Evolutionary conservation across 805 yeast genomes (phyloP).

Genomic region (Saturnispora ahearnii): DNA sequence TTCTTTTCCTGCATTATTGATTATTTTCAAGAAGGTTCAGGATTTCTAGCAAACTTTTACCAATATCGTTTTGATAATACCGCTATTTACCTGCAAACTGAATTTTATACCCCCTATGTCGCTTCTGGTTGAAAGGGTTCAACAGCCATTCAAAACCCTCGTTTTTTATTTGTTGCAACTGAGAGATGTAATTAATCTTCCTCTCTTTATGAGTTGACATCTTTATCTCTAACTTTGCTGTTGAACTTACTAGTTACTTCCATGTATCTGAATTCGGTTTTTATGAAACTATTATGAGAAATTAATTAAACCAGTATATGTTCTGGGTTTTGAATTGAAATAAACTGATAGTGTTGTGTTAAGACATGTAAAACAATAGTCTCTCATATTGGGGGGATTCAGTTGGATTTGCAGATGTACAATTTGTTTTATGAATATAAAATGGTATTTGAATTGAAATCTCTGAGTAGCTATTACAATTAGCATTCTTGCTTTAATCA

Average conservation of each 20-base stretch:
- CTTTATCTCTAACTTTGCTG: constrained; percentile 8
- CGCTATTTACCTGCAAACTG: constrained; percentile 3
- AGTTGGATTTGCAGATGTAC: no score
- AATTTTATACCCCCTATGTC: constrained; percentile 9
- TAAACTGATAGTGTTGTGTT: no score
- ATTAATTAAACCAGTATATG: no score
- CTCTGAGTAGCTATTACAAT: no score
- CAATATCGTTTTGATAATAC: neutral
- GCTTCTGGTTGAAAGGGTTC: constrained; percentile 2
- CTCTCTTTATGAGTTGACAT: constrained; percentile 8
- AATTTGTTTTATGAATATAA: no score
- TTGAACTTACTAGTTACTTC: constrained; percentile 16
- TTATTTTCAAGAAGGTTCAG: neutral
- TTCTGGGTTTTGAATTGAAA: no score
- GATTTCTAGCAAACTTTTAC: neutral
- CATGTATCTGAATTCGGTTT: constrained; percentile 25
- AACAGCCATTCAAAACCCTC: constrained; percentile 6
- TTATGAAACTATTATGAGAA: constrained; percentile 14
- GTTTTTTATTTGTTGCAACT: constrained; percentile 1
- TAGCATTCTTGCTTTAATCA: no score
- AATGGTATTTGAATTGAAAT: no score
- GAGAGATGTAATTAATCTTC: neutral
- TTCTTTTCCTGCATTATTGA: no score
- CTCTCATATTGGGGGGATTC: no score
- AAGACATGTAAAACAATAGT: no score